These are phyloP conservation scores for Globisporangium apiculatum DNA, from an alignment of 352 stramenopile genomes.

Conservation along the genomic window DNA sequence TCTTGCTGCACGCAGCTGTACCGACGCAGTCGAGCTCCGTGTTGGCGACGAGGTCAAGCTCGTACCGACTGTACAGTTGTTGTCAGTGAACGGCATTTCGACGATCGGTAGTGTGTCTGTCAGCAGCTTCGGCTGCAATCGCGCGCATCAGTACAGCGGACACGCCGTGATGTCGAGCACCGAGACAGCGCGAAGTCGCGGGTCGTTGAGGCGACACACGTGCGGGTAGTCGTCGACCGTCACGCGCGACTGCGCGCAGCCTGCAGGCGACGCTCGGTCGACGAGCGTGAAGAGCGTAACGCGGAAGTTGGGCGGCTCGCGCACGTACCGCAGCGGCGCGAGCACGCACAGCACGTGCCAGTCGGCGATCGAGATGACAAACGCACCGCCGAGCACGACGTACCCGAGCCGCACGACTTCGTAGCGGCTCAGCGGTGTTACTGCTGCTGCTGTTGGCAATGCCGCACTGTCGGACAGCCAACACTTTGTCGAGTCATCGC, in stretches of 20 bases:
- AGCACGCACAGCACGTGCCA: constrained; percentile 20
- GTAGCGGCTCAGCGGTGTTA: constrained; percentile 8
- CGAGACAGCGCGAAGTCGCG: constrained; percentile 13
- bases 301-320: constrained; percentile 19
- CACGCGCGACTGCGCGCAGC: background rate
- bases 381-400: constrained; percentile 11
- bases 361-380: constrained; percentile 14
- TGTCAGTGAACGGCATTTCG: too few species aligned
- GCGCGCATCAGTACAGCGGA: constrained; percentile 5
- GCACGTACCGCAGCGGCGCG: constrained; percentile 10
- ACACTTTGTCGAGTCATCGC: too few species aligned
- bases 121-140: too few species aligned
- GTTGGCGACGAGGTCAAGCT: too few species aligned
- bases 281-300: constrained; percentile 21
- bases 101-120: too few species aligned
- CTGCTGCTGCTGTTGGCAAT: background rate
- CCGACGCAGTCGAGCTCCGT: too few species aligned
- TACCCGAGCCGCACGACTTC: constrained; percentile 15
- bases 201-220: constrained; percentile 22
- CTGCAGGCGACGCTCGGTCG: background rate
- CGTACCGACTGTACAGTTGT: too few species aligned
- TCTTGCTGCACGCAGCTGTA: too few species aligned
- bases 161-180: constrained; percentile 15
- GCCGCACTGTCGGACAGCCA: background rate
- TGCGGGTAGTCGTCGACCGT: constrained; percentile 16